These are phyloP conservation scores for Colletotrichum sp. DNA, from an alignment of 2,329 filamentous ascomycete genomes.

Conservation along the genomic window DNA sequence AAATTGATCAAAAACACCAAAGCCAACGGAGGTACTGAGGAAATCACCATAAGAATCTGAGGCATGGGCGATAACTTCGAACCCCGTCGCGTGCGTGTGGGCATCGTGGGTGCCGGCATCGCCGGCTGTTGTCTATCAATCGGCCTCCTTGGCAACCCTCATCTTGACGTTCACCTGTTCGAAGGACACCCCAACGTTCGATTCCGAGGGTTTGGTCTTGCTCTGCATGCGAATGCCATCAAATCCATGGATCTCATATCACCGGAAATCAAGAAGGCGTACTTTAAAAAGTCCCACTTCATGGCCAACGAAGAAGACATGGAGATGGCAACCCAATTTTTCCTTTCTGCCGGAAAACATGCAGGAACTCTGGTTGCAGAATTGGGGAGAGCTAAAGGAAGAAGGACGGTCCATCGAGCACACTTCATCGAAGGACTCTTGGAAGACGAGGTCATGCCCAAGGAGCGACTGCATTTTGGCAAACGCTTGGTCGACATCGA, in stretches of 20 bases:
- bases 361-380: background rate
- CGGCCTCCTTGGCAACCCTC: background rate
- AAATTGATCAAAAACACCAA: background rate
- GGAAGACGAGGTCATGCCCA: background rate
- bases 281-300: background rate
- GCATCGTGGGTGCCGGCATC: background rate
- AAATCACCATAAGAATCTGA: background rate
- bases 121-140: background rate
- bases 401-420: background rate
- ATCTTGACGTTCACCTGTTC: background rate
- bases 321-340: background rate
- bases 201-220: background rate
- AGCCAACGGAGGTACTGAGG: background rate
- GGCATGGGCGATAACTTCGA: background rate
- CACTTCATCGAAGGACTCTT: background rate
- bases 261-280: background rate
- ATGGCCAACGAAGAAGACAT: background rate
- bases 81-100: background rate
- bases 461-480: background rate
- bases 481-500: background rate
- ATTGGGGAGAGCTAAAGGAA: background rate
- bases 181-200: background rate
- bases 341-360: background rate
- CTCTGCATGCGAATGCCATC: background rate
- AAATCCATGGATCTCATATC: background rate